Percentiles rank a stretch among this genome's conserved stretches.
Evolutionary conservation across 75 land plant genomes (phyloP).

Genomic region (Cupressus sempervirens): DNA sequence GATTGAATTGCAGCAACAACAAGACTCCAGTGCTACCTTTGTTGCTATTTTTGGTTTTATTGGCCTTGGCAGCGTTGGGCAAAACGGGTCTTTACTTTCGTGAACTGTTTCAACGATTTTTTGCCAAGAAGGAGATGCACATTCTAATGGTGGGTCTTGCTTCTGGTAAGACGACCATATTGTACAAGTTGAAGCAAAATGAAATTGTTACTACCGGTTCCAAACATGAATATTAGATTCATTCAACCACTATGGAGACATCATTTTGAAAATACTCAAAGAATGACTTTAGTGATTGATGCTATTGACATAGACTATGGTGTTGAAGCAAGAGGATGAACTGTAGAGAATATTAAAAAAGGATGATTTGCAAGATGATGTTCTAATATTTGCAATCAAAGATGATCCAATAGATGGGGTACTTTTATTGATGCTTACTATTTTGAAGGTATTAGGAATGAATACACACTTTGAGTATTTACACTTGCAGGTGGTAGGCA

Average conservation of each 20-base stretch:
- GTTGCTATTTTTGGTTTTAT: too few species aligned
- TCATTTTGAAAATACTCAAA: constrained; percentile 65
- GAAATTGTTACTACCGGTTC: constrained; percentile 45
- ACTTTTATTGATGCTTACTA: too few species aligned
- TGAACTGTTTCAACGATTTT: constrained; percentile 31
- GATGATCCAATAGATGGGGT: constrained; percentile 79
- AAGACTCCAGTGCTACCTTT: too few species aligned
- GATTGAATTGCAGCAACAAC: too few species aligned
- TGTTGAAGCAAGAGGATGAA: constrained; percentile 60
- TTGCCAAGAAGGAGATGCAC: constrained; percentile 44
- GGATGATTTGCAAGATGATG: constrained; percentile 85
- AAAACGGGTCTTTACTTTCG: constrained; percentile 45
- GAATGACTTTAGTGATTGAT: constrained; percentile 62
- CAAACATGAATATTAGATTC: constrained; percentile 30
- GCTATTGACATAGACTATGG: constrained; percentile 67
- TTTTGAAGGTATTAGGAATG: too few species aligned
- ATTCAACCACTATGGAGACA: constrained; percentile 71
- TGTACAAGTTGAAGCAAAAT: constrained; percentile 43
- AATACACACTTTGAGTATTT: too few species aligned
- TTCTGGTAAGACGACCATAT: constrained; percentile 45
- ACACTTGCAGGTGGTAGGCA: too few species aligned
- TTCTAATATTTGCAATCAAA: constrained; percentile 80
- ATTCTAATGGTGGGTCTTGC: constrained; percentile 53
- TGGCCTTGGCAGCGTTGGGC: too few species aligned
- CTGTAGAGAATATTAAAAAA: constrained; percentile 40